phyloP scores from a whole-genome alignment of 2,329 filamentous ascomycete genomes.

The Hymenoscyphus repandus region DNA sequence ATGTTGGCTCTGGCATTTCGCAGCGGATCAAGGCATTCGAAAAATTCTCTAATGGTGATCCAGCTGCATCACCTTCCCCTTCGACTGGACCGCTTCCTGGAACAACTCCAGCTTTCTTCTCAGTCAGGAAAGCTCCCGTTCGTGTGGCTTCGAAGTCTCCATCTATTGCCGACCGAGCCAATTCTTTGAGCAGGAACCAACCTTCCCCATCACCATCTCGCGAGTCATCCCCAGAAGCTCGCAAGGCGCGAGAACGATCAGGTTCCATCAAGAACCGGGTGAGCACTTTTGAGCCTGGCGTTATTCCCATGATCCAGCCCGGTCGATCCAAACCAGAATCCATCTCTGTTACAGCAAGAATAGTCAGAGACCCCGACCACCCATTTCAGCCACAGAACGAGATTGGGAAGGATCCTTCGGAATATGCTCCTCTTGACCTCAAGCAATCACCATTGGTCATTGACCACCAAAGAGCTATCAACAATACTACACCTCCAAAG shows the following conservation, averaged over 20 bases:
- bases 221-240: constrained; percentile 43
- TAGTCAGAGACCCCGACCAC: constrained; percentile 61
- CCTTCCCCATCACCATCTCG: constrained; percentile 37
- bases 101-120: constrained; percentile 49
- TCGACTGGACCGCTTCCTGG: constrained; percentile 34
- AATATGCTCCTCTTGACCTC: constrained; percentile 46
- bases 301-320: constrained; percentile 18
- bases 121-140: constrained; percentile 44
- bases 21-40: constrained; percentile 92
- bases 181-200: constrained; percentile 30
- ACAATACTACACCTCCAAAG: constrained; percentile 25
- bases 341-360: constrained; percentile 82
- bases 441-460: constrained; percentile 56
- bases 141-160: constrained; percentile 32
- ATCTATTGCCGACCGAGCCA: constrained; percentile 34
- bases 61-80: constrained; percentile 31
- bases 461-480: constrained; percentile 44
- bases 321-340: constrained; percentile 59
- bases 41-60: constrained; percentile 55
- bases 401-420: constrained; percentile 34
- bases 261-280: constrained; percentile 26
- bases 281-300: constrained; percentile 20
- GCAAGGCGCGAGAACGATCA: constrained; percentile 27
- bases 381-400: constrained; percentile 38
- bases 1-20: constrained; percentile 85